Base-by-base conservation (phyloP, 805 yeast genomes). In the Ogataea trehalophila region DNA sequence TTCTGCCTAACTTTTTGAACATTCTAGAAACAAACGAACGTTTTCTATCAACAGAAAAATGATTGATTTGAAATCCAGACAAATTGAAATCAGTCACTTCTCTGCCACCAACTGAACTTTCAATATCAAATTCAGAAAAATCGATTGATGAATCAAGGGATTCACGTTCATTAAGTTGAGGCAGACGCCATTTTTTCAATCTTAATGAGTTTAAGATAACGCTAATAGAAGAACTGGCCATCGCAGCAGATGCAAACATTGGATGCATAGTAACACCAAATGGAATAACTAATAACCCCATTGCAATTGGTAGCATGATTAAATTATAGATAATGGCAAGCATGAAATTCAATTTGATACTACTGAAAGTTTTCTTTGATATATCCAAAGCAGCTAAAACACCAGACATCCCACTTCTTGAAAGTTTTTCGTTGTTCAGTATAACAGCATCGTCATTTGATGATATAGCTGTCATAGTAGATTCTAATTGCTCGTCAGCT, bases 171-270 rank as follows among this genome's bases (percentile, higher is more conserved):
- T 31, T 26, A 39, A 52, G 33, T 18, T 37, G 44, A 2, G 52
- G 52, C 44, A 44, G 23, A 34, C 58, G 74, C 90, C 92, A 89
- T 41, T 70, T 68, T 60, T 85, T 86, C 57, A 92, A 71, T 57
- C 80, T 63, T 50, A 92, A 70, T 0, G 97, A 89, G 52, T 87
- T 86, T 41, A 84, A 58, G 26, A 94, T 91, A 20, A 92, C 98
- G 57, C 95, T 86, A 2, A 89, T 83, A 1, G 96, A 87, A 54
- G 96, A 87, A 58, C 89, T 74, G 0, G 96, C 96, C 98, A 94
- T 94, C 1, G 97, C 86, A 14, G 83, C 78, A 38, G 94, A 89
- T 1, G 98, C 98, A 61, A 88, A 79, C 62, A 88, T 82, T 2
- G 98, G 99, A 44, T 88, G 87, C 55, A 91, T 68, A 45, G 85